A percentile compares a stretch with the other conserved stretches of the same genome.
Conservation (phyloP, 2,329 filamentous ascomycete species). For the Epichloe brachyelytri region DNA sequence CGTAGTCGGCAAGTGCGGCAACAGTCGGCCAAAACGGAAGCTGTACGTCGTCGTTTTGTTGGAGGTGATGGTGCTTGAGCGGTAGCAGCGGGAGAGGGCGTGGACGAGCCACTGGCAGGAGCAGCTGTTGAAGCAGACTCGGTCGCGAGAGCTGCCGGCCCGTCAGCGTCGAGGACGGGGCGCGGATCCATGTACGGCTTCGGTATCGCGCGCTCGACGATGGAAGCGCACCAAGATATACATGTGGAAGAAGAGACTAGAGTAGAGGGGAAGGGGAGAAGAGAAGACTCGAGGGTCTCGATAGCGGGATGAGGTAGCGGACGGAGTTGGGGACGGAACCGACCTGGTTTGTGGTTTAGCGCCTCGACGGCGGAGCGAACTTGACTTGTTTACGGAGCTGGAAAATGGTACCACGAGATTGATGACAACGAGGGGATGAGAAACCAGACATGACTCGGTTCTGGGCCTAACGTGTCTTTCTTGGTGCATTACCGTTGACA, state of each 20-base stretch:
- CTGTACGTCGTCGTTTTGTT: conserved; percentile 20
- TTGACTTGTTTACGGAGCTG: neutral
- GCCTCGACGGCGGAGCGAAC: neutral
- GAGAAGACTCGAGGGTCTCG: neutral
- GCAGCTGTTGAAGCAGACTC: neutral
- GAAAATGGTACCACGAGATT: too few species aligned
- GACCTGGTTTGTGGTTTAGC: neutral
- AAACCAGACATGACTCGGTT: too few species aligned
- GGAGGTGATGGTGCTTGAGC: conserved; percentile 11
- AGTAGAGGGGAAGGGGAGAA: neutral
- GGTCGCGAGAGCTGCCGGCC: neutral
- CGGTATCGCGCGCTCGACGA: conserved; percentile 1
- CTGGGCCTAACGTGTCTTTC: too few species aligned
- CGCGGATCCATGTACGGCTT: conserved; percentile 8
- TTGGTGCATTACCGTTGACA: too few species aligned
- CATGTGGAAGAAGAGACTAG: conserved; percentile 6
- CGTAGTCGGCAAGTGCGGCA: conserved; percentile 26
- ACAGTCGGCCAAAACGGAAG: conserved; percentile 16
- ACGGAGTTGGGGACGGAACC: neutral
- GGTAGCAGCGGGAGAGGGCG: conserved; percentile 2
- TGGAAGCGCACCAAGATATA: conserved; percentile 4
- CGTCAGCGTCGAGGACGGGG: conserved; percentile 6
- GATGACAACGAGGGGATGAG: too few species aligned
- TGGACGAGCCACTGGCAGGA: neutral
- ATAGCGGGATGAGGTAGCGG: neutral